Evolutionary conservation across 345 rosid genomes (phyloP), one percentile per base, ranked within the genome.

Genomic region (Corymbia maculata): DNA sequence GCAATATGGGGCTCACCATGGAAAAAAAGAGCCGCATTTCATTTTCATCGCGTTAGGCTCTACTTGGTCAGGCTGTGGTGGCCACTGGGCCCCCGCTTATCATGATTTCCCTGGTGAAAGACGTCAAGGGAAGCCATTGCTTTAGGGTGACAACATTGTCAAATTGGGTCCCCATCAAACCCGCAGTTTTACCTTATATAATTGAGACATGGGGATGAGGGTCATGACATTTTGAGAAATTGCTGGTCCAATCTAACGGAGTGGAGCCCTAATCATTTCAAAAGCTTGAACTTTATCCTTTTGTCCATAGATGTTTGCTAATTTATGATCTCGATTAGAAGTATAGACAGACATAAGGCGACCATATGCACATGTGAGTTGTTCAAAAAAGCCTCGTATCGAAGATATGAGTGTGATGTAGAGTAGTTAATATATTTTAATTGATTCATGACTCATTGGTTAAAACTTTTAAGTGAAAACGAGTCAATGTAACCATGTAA

Each of bases 331-430:
- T 14, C 7, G 10, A 30, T 14, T 30, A 16, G 21, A 21, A 7
- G 44, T 4, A 30, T 30, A 66, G 21, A 30, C 5, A 14, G 7
- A 66, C 10, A 15, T 16, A 66, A 15, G 2, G 4, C 4, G 47
- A 17, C 1, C 2, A 16, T 0, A 16, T 2, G 13, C 24, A 32
- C 3, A 0, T 17, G 10, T 36, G 80, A 70, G 45, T 17, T 9
- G 45, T 70, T 70, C 36, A 36, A 0, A 9, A 70, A 70, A 70
- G 2, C 13, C 4, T 10, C 13, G 9, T 7, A 1, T 8, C 6
- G 1, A 2, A n/a, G 14, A 13, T 13, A 64, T 64, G 3, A 13
- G 6, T 19, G 2, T 8, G 64, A 5, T 57, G 12, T 21, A 4
- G 2, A 4, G 28, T 22, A 22, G 5, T 8, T 8, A 8, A 2